These are phyloP conservation scores for Quercus wislizeni DNA, from an alignment of 306 rosid species.

Conservation along the genomic window DNA sequence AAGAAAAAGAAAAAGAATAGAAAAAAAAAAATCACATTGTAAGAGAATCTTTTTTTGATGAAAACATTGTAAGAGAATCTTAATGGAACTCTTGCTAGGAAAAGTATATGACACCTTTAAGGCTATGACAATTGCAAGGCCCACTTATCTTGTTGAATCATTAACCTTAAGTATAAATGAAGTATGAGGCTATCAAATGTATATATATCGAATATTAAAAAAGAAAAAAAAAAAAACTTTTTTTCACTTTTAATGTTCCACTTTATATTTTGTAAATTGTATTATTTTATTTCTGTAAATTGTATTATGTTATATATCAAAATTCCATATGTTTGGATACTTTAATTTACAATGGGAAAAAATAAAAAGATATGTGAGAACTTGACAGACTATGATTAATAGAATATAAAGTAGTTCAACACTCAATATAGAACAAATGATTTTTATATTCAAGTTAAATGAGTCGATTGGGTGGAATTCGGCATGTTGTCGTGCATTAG, in stretches of 20 bases:
- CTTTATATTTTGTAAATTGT: not conserved
- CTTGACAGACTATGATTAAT: no score
- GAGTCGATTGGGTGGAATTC: no score
- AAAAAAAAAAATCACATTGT: not conserved
- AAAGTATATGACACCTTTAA: not conserved
- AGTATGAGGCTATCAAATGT: no score
- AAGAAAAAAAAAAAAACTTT: not conserved
- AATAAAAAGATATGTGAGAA: no score
- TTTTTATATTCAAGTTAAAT: no score
- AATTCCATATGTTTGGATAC: no score
- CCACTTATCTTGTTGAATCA: not conserved
- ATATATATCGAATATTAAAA: not conserved
- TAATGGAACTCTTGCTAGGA: not conserved
- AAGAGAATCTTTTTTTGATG: not conserved
- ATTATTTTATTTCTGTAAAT: not conserved
- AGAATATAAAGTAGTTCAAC: no score
- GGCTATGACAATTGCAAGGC: not conserved
- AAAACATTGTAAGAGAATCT: not conserved
- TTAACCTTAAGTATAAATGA: not conserved
- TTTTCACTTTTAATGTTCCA: no score
- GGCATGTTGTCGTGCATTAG: no score
- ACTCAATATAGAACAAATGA: no score
- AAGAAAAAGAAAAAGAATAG: not conserved
- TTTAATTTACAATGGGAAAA: no score
- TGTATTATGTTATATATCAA: no score